Base-by-base conservation (phyloP, 768 basidiomycete genomes). In the Psilocybe subaeruginosa region DNA sequence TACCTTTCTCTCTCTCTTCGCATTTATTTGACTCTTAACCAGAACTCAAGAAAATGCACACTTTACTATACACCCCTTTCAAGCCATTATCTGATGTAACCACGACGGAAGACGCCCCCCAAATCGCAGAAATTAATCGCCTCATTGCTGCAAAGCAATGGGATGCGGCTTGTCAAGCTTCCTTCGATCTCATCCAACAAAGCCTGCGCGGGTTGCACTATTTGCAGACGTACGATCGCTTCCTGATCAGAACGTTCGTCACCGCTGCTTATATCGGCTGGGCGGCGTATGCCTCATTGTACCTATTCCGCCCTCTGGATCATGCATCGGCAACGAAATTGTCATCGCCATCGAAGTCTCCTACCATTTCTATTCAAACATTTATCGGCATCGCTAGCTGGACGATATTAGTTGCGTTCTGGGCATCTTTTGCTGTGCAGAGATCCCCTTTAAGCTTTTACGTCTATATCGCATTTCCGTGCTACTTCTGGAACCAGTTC, bases 141-240 rank as follows among this genome's bases (percentile, higher is more conserved):
- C 71, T 82, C 14, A 79, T 93, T 31, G 60, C 63, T 4, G 58
- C 69, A 7, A 71, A 75, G 31, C 56, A 75, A 3, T 91, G 84
- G 80, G 62, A 68, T 9, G 72, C 78, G n/a, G 85, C 85, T 0
- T 82, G 88, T 35, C 64, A 70, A 9, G 70, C 72, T 23, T 85
- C 89, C 1, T 70, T 75, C 2, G 72, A 80, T 17, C 78, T 93
- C 9, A 87, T 91, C 48, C 61, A 79, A 37, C 66, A 76, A 9
- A 78, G 82, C 5, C 76, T 93, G 4, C 73, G 77, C 39, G 92
- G 92, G 0, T 73, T 93, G 33, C 85, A 87, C 31, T 94, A 94
- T 68, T 82, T 94, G 4, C 90, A 94, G 72, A 93, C 91, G 70
- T 95, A 94, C 71, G 92, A 95, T 69, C 86, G 91, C 16, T 76